A percentile compares a stretch with the other conserved stretches of the same genome.
Evolutionary conservation across 805 yeast genomes (phyloP).

Genomic region (Millerozyma acaciae): DNA sequence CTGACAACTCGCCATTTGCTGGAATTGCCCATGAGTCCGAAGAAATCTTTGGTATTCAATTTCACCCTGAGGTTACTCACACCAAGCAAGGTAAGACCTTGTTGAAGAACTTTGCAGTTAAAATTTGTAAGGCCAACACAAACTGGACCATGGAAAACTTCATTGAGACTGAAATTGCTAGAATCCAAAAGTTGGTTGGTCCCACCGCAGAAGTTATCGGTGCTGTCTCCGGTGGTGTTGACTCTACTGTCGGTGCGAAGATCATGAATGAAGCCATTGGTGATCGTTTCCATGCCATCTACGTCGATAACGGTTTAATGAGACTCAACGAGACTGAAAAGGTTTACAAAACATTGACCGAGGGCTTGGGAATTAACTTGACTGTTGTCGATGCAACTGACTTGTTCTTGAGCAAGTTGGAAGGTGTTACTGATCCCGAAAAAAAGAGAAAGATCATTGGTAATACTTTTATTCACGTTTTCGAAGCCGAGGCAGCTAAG

Average conservation of each 20-base stretch:
- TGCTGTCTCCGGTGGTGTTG: constrained; percentile 99
- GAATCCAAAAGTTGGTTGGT: constrained; percentile 89
- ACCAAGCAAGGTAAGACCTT: constrained; percentile 85
- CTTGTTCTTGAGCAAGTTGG: constrained; percentile 77
- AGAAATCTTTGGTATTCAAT: constrained; percentile 89
- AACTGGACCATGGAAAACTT: constrained; percentile 99
- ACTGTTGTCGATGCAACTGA: constrained; percentile 94
- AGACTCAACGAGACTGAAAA: constrained; percentile 87
- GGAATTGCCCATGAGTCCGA: constrained; percentile 78
- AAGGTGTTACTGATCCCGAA: constrained; percentile 97
- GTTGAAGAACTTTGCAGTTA: constrained; percentile 88
- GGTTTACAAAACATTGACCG: constrained; percentile 85
- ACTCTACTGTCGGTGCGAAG: constrained; percentile 98
- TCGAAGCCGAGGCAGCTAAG: constrained; percentile 91
- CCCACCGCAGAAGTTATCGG: constrained; percentile 98
- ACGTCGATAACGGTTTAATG: constrained; percentile 97
- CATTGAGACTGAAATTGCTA: constrained; percentile 91
- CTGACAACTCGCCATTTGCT: constrained; percentile 93
- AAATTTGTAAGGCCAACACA: constrained; percentile 79
- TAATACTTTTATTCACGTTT: constrained; percentile 93
- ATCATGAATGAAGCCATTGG: constrained; percentile 98
- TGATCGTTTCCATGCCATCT: constrained; percentile 95
- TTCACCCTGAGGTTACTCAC: constrained; percentile 99
- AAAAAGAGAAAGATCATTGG: constrained; percentile 98
- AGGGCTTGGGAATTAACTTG: constrained; percentile 90